phyloP scores from a whole-genome alignment of 2,329 filamentous ascomycete species.

The Colletotrichum truncatum region DNA sequence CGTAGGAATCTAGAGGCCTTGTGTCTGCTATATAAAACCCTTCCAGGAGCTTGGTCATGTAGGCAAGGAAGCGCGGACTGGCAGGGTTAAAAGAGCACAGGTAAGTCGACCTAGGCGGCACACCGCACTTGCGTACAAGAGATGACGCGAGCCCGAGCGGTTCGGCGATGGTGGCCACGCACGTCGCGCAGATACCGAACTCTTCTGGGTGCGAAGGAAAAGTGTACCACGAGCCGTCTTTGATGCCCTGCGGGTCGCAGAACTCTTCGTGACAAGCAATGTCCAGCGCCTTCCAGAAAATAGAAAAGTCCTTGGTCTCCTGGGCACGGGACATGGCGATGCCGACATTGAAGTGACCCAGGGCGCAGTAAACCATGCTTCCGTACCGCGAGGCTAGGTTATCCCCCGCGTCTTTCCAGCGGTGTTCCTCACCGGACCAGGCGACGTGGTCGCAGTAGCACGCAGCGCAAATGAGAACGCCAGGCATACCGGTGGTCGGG shows the following conservation, averaged over 20 bases:
- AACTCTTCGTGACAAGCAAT: conserved; percentile 38
- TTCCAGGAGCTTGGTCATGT: conserved; percentile 36
- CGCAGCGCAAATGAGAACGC: conserved; percentile 43
- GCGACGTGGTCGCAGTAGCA: conserved; percentile 49
- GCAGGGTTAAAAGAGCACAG: conserved; percentile 45
- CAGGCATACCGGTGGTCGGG: conserved; percentile 33
- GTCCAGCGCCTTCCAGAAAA: conserved; percentile 44
- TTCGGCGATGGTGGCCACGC: conserved; percentile 43
- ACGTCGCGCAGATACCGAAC: conserved; percentile 48
- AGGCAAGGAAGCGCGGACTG: conserved; percentile 38
- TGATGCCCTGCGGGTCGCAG: conserved; percentile 42
- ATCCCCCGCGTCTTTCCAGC: conserved; percentile 32
- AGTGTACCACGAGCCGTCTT: conserved; percentile 43
- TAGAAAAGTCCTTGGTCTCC: conserved; percentile 38
- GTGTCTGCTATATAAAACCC: conserved; percentile 38
- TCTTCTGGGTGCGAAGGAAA: conserved; percentile 39
- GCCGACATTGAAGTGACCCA: conserved; percentile 41
- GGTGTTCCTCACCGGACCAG: conserved; percentile 39
- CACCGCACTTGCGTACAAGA: conserved; percentile 38
- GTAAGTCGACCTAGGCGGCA: conserved; percentile 30
- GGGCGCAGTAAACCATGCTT: conserved; percentile 35
- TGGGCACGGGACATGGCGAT: conserved; percentile 41
- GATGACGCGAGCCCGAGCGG: conserved; percentile 39
- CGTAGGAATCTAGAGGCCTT: conserved; percentile 38
- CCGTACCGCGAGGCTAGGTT: conserved; percentile 28